A percentile compares a stretch with the other conserved stretches of the same genome.
Conservation (phyloP, 345 rosid genomes). For the Angophora floribunda region DNA sequence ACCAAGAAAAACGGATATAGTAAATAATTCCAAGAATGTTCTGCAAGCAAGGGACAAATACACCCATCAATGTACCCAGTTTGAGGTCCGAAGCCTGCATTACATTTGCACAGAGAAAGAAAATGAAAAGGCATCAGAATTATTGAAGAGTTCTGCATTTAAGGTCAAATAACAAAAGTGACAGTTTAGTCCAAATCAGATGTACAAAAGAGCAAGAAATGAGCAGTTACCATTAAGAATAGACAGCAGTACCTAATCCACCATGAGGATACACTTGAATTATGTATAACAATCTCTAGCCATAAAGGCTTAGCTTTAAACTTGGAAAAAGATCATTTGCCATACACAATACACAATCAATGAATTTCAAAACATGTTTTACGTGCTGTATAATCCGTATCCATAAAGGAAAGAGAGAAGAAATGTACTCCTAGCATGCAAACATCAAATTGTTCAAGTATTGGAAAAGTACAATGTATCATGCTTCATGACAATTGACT, state of each 20-base stretch:
- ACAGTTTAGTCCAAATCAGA: background rate
- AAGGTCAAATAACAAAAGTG: background rate
- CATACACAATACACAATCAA: background rate
- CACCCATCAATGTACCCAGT: slow-evolving; percentile 99
- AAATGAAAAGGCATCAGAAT: slow-evolving; percentile 12
- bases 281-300: background rate
- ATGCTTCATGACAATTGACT: background rate
- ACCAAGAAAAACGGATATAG: slow-evolving; percentile 99
- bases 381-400: background rate
- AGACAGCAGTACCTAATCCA: background rate
- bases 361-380: background rate
- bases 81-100: slow-evolving; percentile 65
- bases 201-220: background rate
- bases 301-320: background rate
- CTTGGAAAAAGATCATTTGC: background rate
- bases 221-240: background rate
- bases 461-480: background rate
- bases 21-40: slow-evolving; percentile 96
- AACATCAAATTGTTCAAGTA: background rate
- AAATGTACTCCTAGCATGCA: background rate
- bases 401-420: background rate
- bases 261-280: background rate
- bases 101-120: slow-evolving; percentile 7
- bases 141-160: background rate
- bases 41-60: slow-evolving; percentile 95